These are phyloP conservation scores for Grosmannia serpens DNA, from an alignment of 2,329 filamentous ascomycete genomes.

Conservation along the genomic window DNA sequence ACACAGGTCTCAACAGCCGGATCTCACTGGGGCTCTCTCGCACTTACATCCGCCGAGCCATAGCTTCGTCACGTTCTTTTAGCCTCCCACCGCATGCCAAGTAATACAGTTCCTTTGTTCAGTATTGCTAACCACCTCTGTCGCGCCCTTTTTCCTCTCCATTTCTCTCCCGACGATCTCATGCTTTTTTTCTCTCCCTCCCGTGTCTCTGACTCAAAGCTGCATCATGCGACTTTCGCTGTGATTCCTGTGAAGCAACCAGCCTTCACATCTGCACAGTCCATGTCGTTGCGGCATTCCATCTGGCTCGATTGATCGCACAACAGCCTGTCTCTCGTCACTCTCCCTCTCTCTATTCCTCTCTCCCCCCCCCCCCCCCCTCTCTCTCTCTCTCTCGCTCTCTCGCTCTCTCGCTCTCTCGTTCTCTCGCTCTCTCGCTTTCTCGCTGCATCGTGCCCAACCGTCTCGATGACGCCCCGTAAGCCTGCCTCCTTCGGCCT, in stretches of 20 bases:
- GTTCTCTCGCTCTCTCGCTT: not conserved
- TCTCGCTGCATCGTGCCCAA: not conserved
- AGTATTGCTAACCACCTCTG: too few relatives aligned
- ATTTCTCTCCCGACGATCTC: not conserved
- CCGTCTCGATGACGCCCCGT: not conserved
- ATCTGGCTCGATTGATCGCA: not conserved
- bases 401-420: not conserved
- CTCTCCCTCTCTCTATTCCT: not conserved
- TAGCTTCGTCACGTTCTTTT: not conserved
- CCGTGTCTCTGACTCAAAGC: not conserved
- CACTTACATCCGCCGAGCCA: not conserved
- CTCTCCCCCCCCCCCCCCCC: not conserved
- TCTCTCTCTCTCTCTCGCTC: not conserved
- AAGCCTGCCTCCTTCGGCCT: slow-evolving; percentile 14
- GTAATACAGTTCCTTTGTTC: not conserved
- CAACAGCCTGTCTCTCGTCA: not conserved
- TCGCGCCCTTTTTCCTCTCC: not conserved
- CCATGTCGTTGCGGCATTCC: not conserved
- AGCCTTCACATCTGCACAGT: not conserved
- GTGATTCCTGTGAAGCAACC: not conserved
- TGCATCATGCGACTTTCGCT: not conserved
- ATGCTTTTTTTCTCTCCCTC: not conserved
- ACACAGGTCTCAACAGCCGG: too few relatives aligned
- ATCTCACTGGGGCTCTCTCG: not conserved
- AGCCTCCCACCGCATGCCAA: not conserved